Base-by-base conservation (phyloP, 805 yeast genomes). In the Metschnikowia chrysomelidarum region DNA sequence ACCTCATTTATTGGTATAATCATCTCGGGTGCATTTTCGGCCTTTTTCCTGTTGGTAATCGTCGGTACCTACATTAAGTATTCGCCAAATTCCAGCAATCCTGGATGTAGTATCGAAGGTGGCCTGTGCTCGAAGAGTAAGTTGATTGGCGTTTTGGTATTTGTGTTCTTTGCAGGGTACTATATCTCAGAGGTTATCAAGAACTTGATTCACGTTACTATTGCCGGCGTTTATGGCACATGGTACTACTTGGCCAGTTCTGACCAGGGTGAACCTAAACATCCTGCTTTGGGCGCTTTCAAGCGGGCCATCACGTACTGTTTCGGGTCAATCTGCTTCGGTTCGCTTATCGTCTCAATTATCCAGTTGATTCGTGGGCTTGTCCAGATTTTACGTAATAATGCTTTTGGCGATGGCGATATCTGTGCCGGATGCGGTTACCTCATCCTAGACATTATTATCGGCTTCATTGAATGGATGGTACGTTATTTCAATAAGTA, bases 281-380 rank as follows among this genome's bases (percentile, higher is more conserved):
- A 75, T 67, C 91, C 95, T 3, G 93, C 94, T 1, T 64, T 80
- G 42, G 88, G 93, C 2, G 81, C 96, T 2, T 77, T 88, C 46
- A 76, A 69, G 50, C 73, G 95, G 47, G 87, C 95, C 1, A 59
- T 86, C 59, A 83, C 95, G 3, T 83, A 80, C 55, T 86, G 95
- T 7, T 82, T 88, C 52, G 97, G 98, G 2, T 84, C 95, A 2
- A 82, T 89, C 36, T 83, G 95, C 56, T 83, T 86, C 53, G 96
- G 96, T 0, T 82, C 87, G 2, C 59, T 83, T 51, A 71, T 83
- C 55, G 84, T 84, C 24, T 77, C 87, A 0, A 43, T 87, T 17
- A 72, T 87, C 43, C 91, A 86, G 53, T 69, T 87, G 11, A 44
- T 84, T 27, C 73, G 78, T 42, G 80, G 76, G 33, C 53, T 75